Evolutionary conservation across 2,329 filamentous ascomycete genomes (phyloP).

Genomic region (Monilinia laxa): DNA sequence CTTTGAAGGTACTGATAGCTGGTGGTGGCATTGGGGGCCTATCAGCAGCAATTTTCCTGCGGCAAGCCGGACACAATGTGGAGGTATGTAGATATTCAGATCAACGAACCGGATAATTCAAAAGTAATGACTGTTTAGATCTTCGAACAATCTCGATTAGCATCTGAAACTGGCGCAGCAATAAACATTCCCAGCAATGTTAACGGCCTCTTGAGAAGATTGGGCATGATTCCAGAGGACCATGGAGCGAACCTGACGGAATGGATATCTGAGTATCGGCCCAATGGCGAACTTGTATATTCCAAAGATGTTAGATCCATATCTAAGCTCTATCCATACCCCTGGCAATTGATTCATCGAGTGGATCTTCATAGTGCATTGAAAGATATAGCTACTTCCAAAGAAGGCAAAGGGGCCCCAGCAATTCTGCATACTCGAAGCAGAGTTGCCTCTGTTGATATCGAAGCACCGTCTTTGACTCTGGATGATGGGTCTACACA

Average conservation of each 20-base stretch:
- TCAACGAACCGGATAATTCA: no score
- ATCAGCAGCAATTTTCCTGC: constrained; percentile 49
- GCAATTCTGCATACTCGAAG: constrained; percentile 46
- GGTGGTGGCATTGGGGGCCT: constrained; percentile 54
- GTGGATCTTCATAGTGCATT: constrained; percentile 53
- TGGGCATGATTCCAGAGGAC: constrained; percentile 46
- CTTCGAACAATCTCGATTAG: constrained; percentile 56
- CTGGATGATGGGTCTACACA: constrained; percentile 48
- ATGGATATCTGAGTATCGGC: constrained; percentile 23
- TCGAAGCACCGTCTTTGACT: constrained; percentile 44
- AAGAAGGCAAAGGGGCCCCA: constrained; percentile 41
- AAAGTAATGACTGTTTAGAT: constrained; percentile 41
- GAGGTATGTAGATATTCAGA: constrained; percentile 14
- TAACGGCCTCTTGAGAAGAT: constrained; percentile 53
- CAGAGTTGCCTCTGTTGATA: constrained; percentile 47
- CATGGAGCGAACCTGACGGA: constrained; percentile 38
- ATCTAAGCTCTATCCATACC: constrained; percentile 12
- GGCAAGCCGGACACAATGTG: constrained; percentile 27
- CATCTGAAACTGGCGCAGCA: constrained; percentile 58
- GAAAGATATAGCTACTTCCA: constrained; percentile 46
- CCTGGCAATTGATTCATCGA: constrained; percentile 55
- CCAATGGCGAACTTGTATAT: constrained; percentile 13
- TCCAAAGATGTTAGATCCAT: background rate
- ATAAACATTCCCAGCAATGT: constrained; percentile 63
- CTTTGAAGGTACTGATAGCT: constrained; percentile 27